Evolutionary conservation across 169 alveolate species (phyloP), one percentile per base, ranked within the genome.

Genomic region (Pseudocohnilembus persalinus): DNA sequence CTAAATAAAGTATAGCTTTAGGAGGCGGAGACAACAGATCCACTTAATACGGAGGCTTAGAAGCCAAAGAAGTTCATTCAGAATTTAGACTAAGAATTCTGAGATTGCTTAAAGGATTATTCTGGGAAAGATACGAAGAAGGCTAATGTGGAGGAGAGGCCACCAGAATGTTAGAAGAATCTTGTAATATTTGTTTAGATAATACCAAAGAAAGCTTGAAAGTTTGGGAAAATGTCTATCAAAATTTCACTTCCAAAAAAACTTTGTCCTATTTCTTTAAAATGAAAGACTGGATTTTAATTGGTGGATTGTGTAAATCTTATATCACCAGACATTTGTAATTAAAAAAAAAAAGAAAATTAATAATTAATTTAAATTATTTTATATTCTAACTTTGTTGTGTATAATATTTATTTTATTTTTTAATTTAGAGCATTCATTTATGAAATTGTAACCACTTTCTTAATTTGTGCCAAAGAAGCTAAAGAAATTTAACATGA

Each of bases 71-170:
- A 34, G 31, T 75, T 0, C 35, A 31, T 29, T 63, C 81, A 31
- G 87, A 79, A 68, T 65, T 77, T 76, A 85, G 92, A 79, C 76
- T 73, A 30, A 81, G 88, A 74, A 72, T 74, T 26, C 72, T 79
- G 77, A 90, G 83, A 83, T 78, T 81, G 27, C 83, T 86, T 0
- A 86, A 79, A 31, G 81, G 89, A 81, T 33, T 87, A 68, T 74
- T 80, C 74, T 76, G 81, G 31, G 81, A 84, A 83, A 64, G 88
- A 63, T 74, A 83, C 81, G 86, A 83, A 34, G 64, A 73, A 73
- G 81, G 94, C 30, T 28, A 84, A 76, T 83, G 75, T 32, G 89
- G 79, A 83, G 88, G 78, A 77, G 92, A 87, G 81, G 74, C 89
- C 1, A 78, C 81, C 49, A 76, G 83, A 28, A 75, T 90, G 28